Evolutionary conservation across 306 rosid genomes (phyloP), one percentile per base, ranked within the genome.

Genomic region (Pterocarpus santalinus): DNA sequence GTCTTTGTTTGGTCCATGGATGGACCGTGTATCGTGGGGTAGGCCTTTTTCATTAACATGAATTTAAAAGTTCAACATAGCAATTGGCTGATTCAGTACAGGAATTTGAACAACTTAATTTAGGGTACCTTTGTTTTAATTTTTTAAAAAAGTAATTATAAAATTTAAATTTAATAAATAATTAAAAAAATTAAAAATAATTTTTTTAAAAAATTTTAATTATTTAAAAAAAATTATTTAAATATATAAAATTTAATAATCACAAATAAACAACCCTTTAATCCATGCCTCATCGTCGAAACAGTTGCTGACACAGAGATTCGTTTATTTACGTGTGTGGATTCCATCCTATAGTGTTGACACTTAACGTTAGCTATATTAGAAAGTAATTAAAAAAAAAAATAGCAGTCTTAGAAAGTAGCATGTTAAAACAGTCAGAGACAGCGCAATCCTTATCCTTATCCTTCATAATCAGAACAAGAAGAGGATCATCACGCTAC

Each of bases 371-470:
- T 55, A 53, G 6, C 22, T 4, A 52, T 4, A 5, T 10, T 3
- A 46, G 15, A 46, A 47, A 47, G 53, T 47, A 9, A 22, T 39
- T 39, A 39, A 39, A 39, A 39, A 39, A 39, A 39, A 39, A 39
- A 39, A 39, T 53, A 15, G 28, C 32, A 16, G n/a, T 7, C 30
- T 12, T 5, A 55, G 30, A n/a, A 55, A 55, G 61, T n/a, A n/a
- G 12, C 17, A 57, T 1, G 7, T 4, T 33, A 10, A 33, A 34
- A 33, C 41, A 12, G 67, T 62, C 17, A 62, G 17, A 66, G 9
- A 16, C 72, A 39, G 30, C 52, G 30, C 49, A 5, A 39, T 66
- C 33, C 53, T 66, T 70, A 70, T 49, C 75, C 13, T 67, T 5
- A 68, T 46, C 58, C 3, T 69, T 22, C 5, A 41, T 22, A 39